phyloP scores from a whole-genome alignment of 495 filamentous ascomycete species.

The Penicillium pancosmium region DNA sequence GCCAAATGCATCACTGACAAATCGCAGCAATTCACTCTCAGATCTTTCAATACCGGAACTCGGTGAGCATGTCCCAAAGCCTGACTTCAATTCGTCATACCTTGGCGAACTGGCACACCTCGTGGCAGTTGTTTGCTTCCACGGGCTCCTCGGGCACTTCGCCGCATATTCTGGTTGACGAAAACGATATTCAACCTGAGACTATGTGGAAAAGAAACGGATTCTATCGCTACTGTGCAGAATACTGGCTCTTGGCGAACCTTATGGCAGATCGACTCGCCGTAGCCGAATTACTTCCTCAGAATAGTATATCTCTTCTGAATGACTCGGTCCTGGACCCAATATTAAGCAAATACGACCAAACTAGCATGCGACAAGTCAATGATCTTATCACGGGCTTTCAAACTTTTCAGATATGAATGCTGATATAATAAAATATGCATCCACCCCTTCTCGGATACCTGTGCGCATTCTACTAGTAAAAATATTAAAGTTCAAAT shows the following conservation, averaged over 20 bases:
- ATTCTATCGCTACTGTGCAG: constrained; percentile 21
- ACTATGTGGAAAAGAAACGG: constrained; percentile 25
- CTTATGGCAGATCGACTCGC: constrained; percentile 24
- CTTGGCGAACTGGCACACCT: constrained; percentile 18
- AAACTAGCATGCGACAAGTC: constrained; percentile 31
- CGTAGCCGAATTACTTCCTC: not conserved
- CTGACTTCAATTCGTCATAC: constrained; percentile 17
- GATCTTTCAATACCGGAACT: constrained; percentile 30
- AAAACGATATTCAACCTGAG: constrained; percentile 5
- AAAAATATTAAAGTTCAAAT: too few species aligned
- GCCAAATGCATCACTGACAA: not conserved
- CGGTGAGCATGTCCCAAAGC: constrained; percentile 17
- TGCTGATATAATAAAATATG: not conserved
- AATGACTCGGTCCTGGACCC: constrained; percentile 23
- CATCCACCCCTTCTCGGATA: too few species aligned
- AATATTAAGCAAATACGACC: constrained; percentile 28
- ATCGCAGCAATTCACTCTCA: constrained; percentile 20
- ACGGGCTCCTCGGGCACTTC: not conserved
- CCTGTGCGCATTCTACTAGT: too few species aligned
- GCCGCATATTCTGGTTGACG: constrained; percentile 20
- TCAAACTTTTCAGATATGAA: constrained; percentile 22
- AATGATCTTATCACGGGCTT: constrained; percentile 29
- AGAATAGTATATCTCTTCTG: constrained; percentile 8
- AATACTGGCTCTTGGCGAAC: constrained; percentile 28
- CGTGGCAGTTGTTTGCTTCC: constrained; percentile 21